Evolutionary conservation across 2,329 filamentous ascomycete genomes (phyloP).

Genomic region (Sporothrix euskadiensis): DNA sequence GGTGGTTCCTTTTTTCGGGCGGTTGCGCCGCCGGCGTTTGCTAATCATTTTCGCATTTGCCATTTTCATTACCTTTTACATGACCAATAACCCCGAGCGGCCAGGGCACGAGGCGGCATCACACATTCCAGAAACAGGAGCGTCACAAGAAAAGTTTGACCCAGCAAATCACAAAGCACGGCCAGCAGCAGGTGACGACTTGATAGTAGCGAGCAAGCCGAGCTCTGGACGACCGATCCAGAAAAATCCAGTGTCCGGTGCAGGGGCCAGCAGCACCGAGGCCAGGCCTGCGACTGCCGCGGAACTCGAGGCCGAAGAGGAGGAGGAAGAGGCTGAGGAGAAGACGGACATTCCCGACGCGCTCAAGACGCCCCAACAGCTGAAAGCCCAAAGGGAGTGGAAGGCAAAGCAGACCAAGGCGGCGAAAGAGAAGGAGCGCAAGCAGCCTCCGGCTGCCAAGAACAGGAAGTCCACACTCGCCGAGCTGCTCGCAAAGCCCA

Average conservation of each 20-base stretch:
- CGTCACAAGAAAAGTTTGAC: conserved; percentile 19
- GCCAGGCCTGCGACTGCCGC: not conserved
- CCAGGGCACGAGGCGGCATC: not conserved
- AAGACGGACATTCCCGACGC: not conserved
- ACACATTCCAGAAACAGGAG: conserved; percentile 12
- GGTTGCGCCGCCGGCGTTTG: conserved; percentile 30
- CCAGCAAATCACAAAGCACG: not conserved
- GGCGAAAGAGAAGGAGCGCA: not conserved
- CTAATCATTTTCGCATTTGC: conserved; percentile 9
- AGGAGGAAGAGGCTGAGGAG: not conserved
- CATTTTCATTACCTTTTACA: conserved; percentile 14
- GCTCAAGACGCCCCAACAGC: not conserved
- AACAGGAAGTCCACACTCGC: conserved; percentile 1
- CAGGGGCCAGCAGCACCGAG: not conserved
- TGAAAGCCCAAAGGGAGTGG: not conserved
- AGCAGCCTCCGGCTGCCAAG: not conserved
- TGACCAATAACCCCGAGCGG: conserved; percentile 14
- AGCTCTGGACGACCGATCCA: not conserved
- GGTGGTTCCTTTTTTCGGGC: conserved; percentile 24
- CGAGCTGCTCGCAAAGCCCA: conserved; percentile 20
- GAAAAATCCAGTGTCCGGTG: not conserved
- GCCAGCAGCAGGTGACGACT: not conserved
- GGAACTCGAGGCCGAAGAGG: not conserved
- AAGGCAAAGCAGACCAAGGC: not conserved
- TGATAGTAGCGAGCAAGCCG: not conserved